Base-by-base conservation (phyloP, 768 basidiomycete genomes). In the Phylloporus sp. region DNA sequence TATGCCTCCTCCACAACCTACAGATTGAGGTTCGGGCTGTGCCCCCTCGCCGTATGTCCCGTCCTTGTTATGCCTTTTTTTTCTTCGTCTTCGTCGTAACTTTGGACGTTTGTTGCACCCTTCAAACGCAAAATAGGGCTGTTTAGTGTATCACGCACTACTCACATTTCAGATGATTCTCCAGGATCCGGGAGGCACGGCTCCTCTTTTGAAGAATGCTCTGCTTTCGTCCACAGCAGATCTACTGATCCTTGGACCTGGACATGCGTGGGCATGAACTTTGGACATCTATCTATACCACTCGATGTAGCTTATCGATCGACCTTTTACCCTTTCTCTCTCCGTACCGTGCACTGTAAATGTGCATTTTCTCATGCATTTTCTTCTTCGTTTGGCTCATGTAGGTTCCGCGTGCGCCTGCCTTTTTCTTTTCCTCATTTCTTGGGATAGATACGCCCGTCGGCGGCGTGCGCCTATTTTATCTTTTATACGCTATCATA, bases 1-100 rank as follows among this genome's bases (percentile, higher is more conserved):
- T 59, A 73, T 82, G 74, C 81, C 81, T 16, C 65, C 61, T 18
- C 65, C 65, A 11, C 61, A 56, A 58, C 59, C 41, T 18, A 26
- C 45, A 49, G 66, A 72, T 28, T 66, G 53, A 66, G 35, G 52
- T 41, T 13, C 23, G 40, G 46, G 47, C 44, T 32, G 49, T 24
- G 44, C 49, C 28, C 36, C 36, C 22, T 53, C 42, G 24, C 34
- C 34, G 13, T 26, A 26, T 20, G 31, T 48, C 27, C 34, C 9
- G 7, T 41, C 42, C 13, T 41, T 35, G 23, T 15, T 22, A 6
- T 36, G 20, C n/a, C 43, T 32, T 15, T 11, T 39, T 45, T 20
- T 20, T 22, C n/a, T 27, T 16, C 49, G 3, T 26, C 8, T 31
- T 35, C 26, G 22, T 26, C 27, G 13, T 16, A 12, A n/a, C 24